These are phyloP conservation scores for Metschnikowia amazonensis DNA, from an alignment of 805 yeast species.

Conservation along the genomic window DNA sequence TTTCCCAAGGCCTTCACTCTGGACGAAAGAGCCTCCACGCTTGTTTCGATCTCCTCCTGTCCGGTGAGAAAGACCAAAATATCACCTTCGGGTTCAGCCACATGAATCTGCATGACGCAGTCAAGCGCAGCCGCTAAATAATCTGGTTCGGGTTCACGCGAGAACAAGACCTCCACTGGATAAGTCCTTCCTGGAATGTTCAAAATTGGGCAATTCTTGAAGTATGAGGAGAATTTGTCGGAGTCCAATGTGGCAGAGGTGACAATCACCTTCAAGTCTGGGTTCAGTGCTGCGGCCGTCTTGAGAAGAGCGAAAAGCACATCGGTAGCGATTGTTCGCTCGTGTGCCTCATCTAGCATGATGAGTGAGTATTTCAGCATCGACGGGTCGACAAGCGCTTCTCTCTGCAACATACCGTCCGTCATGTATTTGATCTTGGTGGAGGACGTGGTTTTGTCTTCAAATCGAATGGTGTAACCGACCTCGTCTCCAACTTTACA, in stretches of 20 bases:
- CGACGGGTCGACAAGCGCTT: constrained; percentile 76
- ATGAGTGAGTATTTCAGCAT: constrained; percentile 76
- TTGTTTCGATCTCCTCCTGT: constrained; percentile 90
- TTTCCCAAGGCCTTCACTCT: constrained; percentile 63
- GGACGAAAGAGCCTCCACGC: constrained; percentile 70
- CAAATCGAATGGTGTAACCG: constrained; percentile 86
- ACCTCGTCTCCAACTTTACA: constrained; percentile 68
- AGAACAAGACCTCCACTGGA: constrained; percentile 81
- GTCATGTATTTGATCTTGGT: constrained; percentile 91
- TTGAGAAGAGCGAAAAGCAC: constrained; percentile 81
- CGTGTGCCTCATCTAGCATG: constrained; percentile 97
- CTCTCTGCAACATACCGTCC: constrained; percentile 92
- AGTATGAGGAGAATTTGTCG: constrained; percentile 74
- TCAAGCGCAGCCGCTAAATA: constrained; percentile 81
- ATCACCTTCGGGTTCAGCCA: constrained; percentile 75
- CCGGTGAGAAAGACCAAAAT: constrained; percentile 83
- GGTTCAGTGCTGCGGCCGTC: constrained; percentile 64
- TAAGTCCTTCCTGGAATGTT: constrained; percentile 86
- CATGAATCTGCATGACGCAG: constrained; percentile 80
- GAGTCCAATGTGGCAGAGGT: constrained; percentile 95
- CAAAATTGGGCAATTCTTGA: constrained; percentile 76
- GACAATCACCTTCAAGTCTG: constrained; percentile 71
- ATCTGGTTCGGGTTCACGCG: constrained; percentile 81
- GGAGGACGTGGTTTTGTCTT: constrained; percentile 50
- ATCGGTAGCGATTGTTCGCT: constrained; percentile 91